phyloP scores from a whole-genome alignment of 192 early-diverging fungal genomes.

The Coemansia sp. region DNA sequence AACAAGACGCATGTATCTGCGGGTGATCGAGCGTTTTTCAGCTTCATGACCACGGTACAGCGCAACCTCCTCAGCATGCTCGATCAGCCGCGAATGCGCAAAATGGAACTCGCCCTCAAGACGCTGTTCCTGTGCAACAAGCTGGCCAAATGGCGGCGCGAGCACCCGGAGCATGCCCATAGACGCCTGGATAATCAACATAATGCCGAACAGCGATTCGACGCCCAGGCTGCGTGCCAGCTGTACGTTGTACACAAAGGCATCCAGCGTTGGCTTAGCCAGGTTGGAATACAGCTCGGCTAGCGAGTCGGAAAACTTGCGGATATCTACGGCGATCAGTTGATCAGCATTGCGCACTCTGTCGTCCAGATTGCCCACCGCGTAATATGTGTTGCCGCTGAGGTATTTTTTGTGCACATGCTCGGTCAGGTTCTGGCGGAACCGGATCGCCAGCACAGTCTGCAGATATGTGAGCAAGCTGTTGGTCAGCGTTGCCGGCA shows the following conservation, averaged over 20 bases:
- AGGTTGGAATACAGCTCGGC: conserved; percentile 91
- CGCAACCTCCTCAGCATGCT: conserved; percentile 96
- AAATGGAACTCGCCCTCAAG: conserved; percentile 95
- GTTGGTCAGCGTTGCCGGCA: conserved; percentile 97
- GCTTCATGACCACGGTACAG: conserved; percentile 81
- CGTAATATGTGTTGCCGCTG: conserved; percentile 90
- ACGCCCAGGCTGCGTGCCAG: conserved; percentile 82
- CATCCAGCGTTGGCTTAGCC: conserved; percentile 93
- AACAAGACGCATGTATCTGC: conserved; percentile 75
- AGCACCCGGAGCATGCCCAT: conserved; percentile 75
- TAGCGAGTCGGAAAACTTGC: conserved; percentile 85
- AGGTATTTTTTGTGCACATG: conserved; percentile 86
- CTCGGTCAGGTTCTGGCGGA: conserved; percentile 85
- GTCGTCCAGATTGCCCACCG: conserved; percentile 90
- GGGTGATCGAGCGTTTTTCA: conserved; percentile 81
- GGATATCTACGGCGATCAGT: conserved; percentile 84
- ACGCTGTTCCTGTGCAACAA: conserved; percentile 89
- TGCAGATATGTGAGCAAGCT: conserved; percentile 82
- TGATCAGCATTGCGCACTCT: conserved; percentile 90
- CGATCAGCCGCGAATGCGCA: conserved; percentile 90
- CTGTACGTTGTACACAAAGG: conserved; percentile 89
- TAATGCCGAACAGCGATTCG: conserved; percentile 80
- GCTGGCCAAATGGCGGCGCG: conserved; percentile 95
- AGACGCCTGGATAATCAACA: conserved; percentile 75
- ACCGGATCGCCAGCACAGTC: conserved; percentile 72